Conservation (phyloP, 768 basidiomycete genomes). For the Rhodotorula graminis region DNA sequence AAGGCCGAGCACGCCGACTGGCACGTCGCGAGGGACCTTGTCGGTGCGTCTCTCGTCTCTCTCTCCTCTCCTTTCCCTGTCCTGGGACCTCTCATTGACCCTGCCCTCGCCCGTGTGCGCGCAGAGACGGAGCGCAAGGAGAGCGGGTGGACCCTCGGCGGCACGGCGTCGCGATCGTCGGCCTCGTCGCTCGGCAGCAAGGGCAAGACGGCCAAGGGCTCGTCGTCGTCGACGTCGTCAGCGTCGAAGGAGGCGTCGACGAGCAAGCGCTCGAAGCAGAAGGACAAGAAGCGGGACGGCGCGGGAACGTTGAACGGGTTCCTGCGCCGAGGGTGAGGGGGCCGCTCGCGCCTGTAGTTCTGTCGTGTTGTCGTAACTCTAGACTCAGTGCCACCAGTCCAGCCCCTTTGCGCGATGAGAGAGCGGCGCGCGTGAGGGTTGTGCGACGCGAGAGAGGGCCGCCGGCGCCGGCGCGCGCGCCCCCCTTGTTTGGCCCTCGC, state of each 20-base stretch:
- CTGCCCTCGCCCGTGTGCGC: not conserved
- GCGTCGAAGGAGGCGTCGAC: not conserved
- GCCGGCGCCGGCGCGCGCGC: no score
- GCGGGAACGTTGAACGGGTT: slow-evolving; percentile 9
- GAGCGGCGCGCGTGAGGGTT: no score
- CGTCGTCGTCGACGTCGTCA: not conserved
- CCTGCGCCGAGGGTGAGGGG: not conserved
- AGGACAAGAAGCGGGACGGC: not conserved
- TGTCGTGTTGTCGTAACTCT: not conserved
- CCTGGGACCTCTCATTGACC: accelerated
- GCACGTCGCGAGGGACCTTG: slow-evolving; percentile 77
- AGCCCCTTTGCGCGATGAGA: no score
- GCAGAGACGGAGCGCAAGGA: slow-evolving; percentile 9
- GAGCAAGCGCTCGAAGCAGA: not conserved
- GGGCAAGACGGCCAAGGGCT: not conserved
- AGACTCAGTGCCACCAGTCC: no score
- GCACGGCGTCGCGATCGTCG: not conserved
- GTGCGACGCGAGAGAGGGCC: no score
- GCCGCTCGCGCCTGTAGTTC: not conserved
- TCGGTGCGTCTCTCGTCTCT: slow-evolving; percentile 48
- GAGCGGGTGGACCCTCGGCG: not conserved
- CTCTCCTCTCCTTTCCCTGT: not conserved
- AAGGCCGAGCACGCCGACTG: slow-evolving; percentile 75
- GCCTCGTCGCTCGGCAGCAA: no score
- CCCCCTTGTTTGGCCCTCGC: not conserved